A percentile compares a stretch with the other conserved stretches of the same genome.
Conservation (phyloP, 2,329 filamentous ascomycete genomes). For the Rhynchosporium agropyri region DNA sequence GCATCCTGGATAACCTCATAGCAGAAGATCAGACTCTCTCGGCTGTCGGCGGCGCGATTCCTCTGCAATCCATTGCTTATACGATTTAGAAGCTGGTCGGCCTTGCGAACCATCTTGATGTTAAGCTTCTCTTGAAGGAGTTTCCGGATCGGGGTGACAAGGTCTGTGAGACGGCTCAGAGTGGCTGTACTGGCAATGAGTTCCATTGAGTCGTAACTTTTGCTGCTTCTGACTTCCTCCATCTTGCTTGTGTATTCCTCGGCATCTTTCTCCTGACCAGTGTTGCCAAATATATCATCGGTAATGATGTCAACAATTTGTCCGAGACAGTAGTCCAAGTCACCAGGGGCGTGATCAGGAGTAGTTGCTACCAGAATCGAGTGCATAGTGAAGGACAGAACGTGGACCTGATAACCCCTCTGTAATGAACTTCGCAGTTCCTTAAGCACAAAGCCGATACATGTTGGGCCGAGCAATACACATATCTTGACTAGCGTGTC, state of each 20-base stretch:
- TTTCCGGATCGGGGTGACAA: conserved; percentile 77
- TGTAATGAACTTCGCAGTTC: conserved; percentile 82
- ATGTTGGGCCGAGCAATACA: conserved; percentile 75
- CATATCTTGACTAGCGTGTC: conserved; percentile 86
- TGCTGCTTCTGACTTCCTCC: conserved; percentile 97
- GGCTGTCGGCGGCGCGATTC: conserved; percentile 76
- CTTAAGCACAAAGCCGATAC: conserved; percentile 91
- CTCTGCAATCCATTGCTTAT: conserved; percentile 81
- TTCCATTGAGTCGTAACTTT: conserved; percentile 98
- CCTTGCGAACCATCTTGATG: conserved; percentile 80
- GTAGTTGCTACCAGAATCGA: conserved; percentile 79
- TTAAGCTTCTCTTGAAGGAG: conserved; percentile 84
- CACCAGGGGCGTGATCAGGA: conserved; percentile 75
- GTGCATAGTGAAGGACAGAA: conserved; percentile 93
- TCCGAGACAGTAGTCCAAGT: conserved; percentile 83
- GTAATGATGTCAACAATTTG: conserved; percentile 83
- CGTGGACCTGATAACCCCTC: conserved; percentile 89
- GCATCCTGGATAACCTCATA: conserved; percentile 91
- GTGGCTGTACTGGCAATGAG: conserved; percentile 83
- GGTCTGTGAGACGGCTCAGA: conserved; percentile 69
- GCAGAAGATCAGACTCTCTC: conserved; percentile 88
- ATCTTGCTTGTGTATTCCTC: conserved; percentile 94
- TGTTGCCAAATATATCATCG: conserved; percentile 94
- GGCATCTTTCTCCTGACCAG: conserved; percentile 94
- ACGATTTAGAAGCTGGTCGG: conserved; percentile 83